These are phyloP conservation scores for Pedinophyceae sp. DNA, from an alignment of 139 green algal genomes.

Conservation along the genomic window DNA sequence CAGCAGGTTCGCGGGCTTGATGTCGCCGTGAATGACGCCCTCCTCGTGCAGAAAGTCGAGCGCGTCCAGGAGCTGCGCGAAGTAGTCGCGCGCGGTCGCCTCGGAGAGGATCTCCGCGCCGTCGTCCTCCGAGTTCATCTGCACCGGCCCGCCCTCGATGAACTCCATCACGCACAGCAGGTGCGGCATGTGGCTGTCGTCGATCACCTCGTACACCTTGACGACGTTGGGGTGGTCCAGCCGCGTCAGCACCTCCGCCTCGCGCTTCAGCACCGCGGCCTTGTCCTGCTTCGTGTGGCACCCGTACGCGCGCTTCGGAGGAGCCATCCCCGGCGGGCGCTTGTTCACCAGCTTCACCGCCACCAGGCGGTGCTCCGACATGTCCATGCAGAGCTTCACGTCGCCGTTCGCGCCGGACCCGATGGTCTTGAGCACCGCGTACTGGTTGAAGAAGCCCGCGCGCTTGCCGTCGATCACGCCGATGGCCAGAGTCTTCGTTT, in stretches of 20 bases:
- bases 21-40: background rate
- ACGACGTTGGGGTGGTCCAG: background rate
- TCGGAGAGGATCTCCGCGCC: background rate
- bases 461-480: too few species aligned
- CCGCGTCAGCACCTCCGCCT: background rate
- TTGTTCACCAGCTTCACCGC: background rate
- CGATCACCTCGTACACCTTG: background rate
- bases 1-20: conserved; percentile 2
- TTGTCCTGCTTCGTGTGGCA: background rate
- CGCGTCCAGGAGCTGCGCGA: background rate
- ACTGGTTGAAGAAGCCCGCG: too few species aligned
- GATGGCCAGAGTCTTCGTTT: too few species aligned
- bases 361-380: background rate
- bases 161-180: background rate
- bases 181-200: background rate
- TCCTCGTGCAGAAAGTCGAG: background rate
- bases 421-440: background rate
- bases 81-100: background rate
- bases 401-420: background rate
- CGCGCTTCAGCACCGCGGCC: background rate
- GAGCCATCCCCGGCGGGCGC: too few species aligned
- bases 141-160: background rate
- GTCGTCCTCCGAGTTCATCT: background rate
- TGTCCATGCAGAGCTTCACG: background rate
- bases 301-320: too few species aligned